These are phyloP conservation scores for Umbelopsis sp. DNA, from an alignment of 192 early-diverging fungal genomes.

Conservation along the genomic window DNA sequence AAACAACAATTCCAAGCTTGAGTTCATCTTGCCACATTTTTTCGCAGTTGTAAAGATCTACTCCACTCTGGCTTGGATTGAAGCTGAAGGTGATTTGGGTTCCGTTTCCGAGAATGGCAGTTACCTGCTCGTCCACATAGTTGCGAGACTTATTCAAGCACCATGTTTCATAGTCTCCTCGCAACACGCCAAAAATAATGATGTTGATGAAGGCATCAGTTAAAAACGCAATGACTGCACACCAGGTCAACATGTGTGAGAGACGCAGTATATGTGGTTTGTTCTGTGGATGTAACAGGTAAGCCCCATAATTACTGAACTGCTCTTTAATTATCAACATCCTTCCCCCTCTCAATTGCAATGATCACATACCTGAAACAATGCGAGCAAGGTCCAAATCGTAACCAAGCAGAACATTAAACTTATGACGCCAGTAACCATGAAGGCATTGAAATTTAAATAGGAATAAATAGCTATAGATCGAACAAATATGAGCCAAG, in stretches of 20 bases:
- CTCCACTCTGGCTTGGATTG: conserved; percentile 8
- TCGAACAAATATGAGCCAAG: not conserved
- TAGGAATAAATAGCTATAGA: conserved; percentile 36
- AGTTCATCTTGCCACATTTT: conserved; percentile 37
- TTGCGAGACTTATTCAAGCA: conserved; percentile 26
- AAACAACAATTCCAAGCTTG: conserved; percentile 31
- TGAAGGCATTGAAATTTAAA: conserved; percentile 26
- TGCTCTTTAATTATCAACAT: no score
- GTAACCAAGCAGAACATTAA: conserved; percentile 26
- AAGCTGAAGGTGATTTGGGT: conserved; percentile 24
- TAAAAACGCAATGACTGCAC: conserved; percentile 24
- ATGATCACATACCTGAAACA: conserved; percentile 23
- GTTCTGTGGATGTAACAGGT: conserved; percentile 20
- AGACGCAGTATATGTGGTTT: not conserved
- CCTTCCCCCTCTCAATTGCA: not conserved
- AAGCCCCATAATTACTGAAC: not conserved
- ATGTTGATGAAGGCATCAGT: conserved; percentile 30
- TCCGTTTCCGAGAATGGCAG: conserved; percentile 21
- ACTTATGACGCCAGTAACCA: conserved; percentile 26
- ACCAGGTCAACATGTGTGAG: conserved; percentile 21
- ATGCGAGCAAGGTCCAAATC: conserved; percentile 19
- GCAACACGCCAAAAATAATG: conserved; percentile 32
- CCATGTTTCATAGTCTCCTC: conserved; percentile 21
- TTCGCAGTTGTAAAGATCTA: conserved; percentile 34
- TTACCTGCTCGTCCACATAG: conserved; percentile 17